Evolutionary conservation across 1,284 basidiomycete genomes (phyloP), one percentile per base, ranked within the genome.

Genomic region (Cerioporus squamosus): DNA sequence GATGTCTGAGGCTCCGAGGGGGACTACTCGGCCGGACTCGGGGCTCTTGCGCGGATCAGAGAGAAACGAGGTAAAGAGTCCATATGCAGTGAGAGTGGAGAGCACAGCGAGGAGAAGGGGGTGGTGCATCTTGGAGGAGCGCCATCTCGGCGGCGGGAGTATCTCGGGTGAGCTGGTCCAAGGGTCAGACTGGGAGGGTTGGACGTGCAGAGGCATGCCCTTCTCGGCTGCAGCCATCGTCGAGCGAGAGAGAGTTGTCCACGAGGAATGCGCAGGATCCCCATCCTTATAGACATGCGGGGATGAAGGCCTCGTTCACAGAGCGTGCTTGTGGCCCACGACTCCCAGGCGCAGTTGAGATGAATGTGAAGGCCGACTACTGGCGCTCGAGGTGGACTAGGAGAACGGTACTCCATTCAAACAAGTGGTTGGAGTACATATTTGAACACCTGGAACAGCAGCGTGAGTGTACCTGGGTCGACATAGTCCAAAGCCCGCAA

Each of bases 1-100:
- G 33, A 81, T 81, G 38, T 75, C 66, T 29, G 75, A 67, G 15
- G 81, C 79, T 64, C 83, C 74, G 22, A 77, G 63, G n/a, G 83
- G 83, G 22, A 82, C 33, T 36, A 36, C 33, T 36, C 33, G 33
- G 33, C 12, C 33, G 33, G 33, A 12, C 12, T 36, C 33, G 33
- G 6, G 33, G 10, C 9, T 15, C 12, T 7, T 36, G 4, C 23
- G 23, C 8, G 44, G 24, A 24, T 23, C 10, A 24, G 44, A 24
- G 12, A 45, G 15, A 17, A 36, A 29, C 15, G 31, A 29, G 26
- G 26, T 33, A 31, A 20, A 51, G 15, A 51, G 49, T 14, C 23
- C 49, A 20, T 51, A 51, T 6, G 43, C 12, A 24, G 45, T n/a
- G n/a, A 47, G n/a, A 17, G 31, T 18, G 24, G 45, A 15, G 17